phyloP scores from a whole-genome alignment of 495 filamentous ascomycete genomes.

The Trichocladium uniseriatum region DNA sequence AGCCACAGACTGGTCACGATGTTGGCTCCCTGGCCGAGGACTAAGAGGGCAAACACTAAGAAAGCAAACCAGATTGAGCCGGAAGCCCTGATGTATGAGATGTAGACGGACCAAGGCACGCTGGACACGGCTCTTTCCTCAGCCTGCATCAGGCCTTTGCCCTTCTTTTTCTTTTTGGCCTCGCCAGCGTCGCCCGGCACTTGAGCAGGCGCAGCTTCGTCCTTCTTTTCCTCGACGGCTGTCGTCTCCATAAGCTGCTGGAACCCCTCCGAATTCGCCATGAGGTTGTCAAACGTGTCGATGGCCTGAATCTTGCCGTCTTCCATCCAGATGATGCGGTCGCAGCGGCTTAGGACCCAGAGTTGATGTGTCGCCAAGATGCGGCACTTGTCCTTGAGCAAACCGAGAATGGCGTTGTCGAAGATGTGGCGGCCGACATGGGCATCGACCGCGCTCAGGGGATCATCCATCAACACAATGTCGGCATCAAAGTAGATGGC shows the following conservation, averaged over 20 bases:
- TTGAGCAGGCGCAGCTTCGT: slow-evolving; percentile 32
- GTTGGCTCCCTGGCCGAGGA: slow-evolving; percentile 68
- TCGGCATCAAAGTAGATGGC: slow-evolving; percentile 81
- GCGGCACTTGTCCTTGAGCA: slow-evolving; percentile 79
- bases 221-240: slow-evolving; percentile 58
- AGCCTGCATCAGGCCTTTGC: slow-evolving; percentile 69
- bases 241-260: slow-evolving; percentile 75
- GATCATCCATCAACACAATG: slow-evolving; percentile 77
- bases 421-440: slow-evolving; percentile 92
- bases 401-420: slow-evolving; percentile 84
- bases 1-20: slow-evolving; percentile 87
- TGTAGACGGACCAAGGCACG: slow-evolving; percentile 76
- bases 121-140: slow-evolving; percentile 79
- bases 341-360: slow-evolving; percentile 81
- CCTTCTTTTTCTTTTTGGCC: slow-evolving; percentile 55
- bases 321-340: slow-evolving; percentile 87
- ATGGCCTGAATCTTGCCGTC: slow-evolving; percentile 71
- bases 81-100: slow-evolving; percentile 68
- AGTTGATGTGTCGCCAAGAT: slow-evolving; percentile 93
- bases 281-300: slow-evolving; percentile 81
- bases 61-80: slow-evolving; percentile 64
- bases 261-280: slow-evolving; percentile 65
- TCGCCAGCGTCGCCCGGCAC: slow-evolving; percentile 40
- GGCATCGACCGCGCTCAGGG: slow-evolving; percentile 73
- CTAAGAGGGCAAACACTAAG: slow-evolving; percentile 53